Percentiles rank a stretch among this genome's conserved stretches.
Conservation (phyloP, 768 basidiomycete genomes). For the Melanogaster broomeanus region DNA sequence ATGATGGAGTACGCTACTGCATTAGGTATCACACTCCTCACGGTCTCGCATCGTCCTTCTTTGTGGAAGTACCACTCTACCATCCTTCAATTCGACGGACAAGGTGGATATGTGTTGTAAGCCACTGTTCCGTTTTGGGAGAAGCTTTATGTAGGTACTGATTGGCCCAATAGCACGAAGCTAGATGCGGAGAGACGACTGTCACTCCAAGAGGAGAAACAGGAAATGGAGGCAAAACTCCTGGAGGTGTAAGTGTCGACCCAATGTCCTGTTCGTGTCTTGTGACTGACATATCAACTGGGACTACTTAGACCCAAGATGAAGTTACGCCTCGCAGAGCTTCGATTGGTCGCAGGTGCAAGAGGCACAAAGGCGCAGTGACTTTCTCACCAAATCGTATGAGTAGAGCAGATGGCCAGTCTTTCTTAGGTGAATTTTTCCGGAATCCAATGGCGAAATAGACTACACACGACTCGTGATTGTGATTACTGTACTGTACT, state of each 20-base stretch:
- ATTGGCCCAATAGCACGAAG: conserved; percentile 59
- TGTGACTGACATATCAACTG: neutral
- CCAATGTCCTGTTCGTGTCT: neutral
- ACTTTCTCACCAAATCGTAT: neutral
- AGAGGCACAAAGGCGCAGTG: neutral
- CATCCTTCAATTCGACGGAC: conserved; percentile 90
- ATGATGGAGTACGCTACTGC: conserved; percentile 94
- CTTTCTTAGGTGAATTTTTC: neutral
- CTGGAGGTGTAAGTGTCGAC: conserved; percentile 72
- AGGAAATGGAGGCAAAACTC: conserved; percentile 80
- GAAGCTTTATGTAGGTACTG: neutral
- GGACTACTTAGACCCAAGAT: conserved; percentile 67
- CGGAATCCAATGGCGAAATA: neutral
- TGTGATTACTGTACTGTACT: no score
- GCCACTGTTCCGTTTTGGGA: conserved; percentile 34
- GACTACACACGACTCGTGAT: no score
- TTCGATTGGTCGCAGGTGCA: conserved; percentile 44
- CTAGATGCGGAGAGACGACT: conserved; percentile 89
- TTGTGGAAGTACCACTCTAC: conserved; percentile 91
- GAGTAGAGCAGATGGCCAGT: neutral
- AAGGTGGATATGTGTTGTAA: conserved; percentile 94
- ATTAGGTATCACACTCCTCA: conserved; percentile 88
- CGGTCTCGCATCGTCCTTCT: conserved; percentile 93
- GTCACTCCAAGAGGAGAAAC: conserved; percentile 93
- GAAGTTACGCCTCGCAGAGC: conserved; percentile 70